These are phyloP conservation scores for Luffa aegyptiaca DNA, from an alignment of 306 rosid species.

Conservation along the genomic window DNA sequence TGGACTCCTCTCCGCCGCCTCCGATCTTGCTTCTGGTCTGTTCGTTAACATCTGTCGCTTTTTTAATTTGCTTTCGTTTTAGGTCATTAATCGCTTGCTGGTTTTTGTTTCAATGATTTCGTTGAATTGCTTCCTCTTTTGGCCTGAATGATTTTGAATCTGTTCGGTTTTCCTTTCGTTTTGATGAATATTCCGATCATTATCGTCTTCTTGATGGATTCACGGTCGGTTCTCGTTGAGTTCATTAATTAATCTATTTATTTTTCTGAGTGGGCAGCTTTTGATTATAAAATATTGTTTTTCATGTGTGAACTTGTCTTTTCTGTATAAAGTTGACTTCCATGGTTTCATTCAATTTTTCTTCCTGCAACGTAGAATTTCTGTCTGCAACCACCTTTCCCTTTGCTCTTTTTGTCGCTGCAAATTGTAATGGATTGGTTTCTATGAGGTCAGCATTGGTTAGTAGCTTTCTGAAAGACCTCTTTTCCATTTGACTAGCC, in stretches of 20 bases:
- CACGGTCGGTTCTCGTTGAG: neutral
- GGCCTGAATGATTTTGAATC: neutral
- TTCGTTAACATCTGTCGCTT: neutral
- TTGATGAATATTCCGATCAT: neutral
- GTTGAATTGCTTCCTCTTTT: neutral
- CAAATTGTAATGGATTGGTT: neutral
- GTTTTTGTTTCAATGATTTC: neutral
- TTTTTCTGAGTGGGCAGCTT: neutral
- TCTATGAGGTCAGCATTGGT: constrained; percentile 1
- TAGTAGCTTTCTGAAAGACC: constrained; percentile 1
- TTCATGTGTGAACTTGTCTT: neutral
- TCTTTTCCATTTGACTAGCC: neutral
- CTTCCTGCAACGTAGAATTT: constrained; percentile 4
- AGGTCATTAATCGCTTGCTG: neutral
- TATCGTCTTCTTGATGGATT: neutral
- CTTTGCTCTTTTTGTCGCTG: constrained; percentile 2
- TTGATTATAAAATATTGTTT: neutral
- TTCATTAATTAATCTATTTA: neutral
- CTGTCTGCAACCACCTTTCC: neutral
- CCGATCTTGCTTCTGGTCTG: neutral
- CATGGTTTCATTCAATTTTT: neutral
- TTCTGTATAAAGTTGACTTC: neutral
- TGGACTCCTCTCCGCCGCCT: neutral
- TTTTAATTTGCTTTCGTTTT: neutral
- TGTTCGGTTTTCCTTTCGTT: neutral